Evolutionary conservation across 306 rosid species (phyloP).

Genomic region (Dalbergia oliveri): DNA sequence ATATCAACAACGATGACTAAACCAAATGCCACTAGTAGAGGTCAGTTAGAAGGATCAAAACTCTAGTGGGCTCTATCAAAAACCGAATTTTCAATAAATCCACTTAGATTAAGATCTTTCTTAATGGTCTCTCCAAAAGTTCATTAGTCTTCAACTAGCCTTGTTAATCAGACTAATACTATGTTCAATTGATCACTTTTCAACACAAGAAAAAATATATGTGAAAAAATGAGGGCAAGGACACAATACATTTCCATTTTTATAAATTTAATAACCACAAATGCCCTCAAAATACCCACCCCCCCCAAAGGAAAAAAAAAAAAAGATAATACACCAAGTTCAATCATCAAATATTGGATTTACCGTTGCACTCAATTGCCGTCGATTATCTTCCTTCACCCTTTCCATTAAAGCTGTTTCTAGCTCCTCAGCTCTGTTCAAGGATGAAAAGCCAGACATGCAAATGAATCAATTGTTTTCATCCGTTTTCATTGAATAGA

Average conservation of each 20-base stretch:
- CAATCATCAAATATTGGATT: slow-evolving; percentile 47
- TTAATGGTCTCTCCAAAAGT: slow-evolving; percentile 13
- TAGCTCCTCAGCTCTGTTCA: slow-evolving; percentile 90
- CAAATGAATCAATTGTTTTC: slow-evolving; percentile 39
- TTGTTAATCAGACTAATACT: slow-evolving; percentile 6
- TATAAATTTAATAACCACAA: slow-evolving; percentile 27
- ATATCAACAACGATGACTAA: slow-evolving; percentile 22
- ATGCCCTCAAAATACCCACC: slow-evolving; percentile 14
- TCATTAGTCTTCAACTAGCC: slow-evolving; percentile 28
- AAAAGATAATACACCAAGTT: slow-evolving; percentile 28
- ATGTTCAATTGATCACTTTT: slow-evolving; percentile 35
- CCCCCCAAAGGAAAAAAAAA: not conserved
- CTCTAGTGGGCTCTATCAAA: slow-evolving; percentile 17
- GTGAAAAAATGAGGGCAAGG: not conserved
- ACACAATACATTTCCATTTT: slow-evolving; percentile 34
- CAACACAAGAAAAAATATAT: slow-evolving; percentile 13
- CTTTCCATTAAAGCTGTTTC: slow-evolving; percentile 96
- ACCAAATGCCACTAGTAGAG: slow-evolving; percentile 6
- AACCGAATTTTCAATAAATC: slow-evolving; percentile 23
- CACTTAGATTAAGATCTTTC: not conserved
- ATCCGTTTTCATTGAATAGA: slow-evolving; percentile 24
- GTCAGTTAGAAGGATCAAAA: slow-evolving; percentile 11
- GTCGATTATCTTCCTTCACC: slow-evolving; percentile 83
- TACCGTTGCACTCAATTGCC: slow-evolving; percentile 88
- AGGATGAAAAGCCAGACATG: slow-evolving; percentile 41